Evolutionary conservation across 1,139 yeast genomes (phyloP).

Genomic region (Debaryomycetaceae sp.): DNA sequence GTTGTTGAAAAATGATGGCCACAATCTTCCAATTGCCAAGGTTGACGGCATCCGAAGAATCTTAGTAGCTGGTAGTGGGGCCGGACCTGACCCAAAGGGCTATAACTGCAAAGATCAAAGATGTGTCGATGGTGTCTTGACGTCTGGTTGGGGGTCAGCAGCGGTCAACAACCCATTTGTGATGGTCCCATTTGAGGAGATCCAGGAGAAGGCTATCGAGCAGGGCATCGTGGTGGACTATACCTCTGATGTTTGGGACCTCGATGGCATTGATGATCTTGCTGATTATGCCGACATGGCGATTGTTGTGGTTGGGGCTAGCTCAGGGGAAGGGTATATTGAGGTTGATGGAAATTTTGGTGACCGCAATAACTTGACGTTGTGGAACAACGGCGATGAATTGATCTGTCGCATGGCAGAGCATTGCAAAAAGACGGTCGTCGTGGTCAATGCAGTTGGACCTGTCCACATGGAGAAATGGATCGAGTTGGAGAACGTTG

Average conservation of each 20-base stretch:
- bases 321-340: conserved; percentile 58
- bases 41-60: conserved; percentile 39
- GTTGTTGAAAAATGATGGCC: conserved; percentile 47
- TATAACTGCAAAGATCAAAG: conserved; percentile 48
- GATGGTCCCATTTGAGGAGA: conserved; percentile 52
- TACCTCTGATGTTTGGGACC: conserved; percentile 39
- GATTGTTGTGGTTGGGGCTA: conserved; percentile 47
- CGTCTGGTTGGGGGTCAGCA: conserved; percentile 53
- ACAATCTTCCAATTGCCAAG: conserved; percentile 45
- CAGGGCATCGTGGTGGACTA: conserved; percentile 43
- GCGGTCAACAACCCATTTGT: conserved; percentile 51
- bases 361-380: conserved; percentile 51
- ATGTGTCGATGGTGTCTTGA: conserved; percentile 42
- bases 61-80: conserved; percentile 46
- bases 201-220: conserved; percentile 38
- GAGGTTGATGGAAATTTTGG: conserved; percentile 57
- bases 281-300: conserved; percentile 51
- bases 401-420: conserved; percentile 46
- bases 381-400: conserved; percentile 62
- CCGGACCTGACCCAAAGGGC: conserved; percentile 46
- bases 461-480: conserved; percentile 57
- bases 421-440: conserved; percentile 50
- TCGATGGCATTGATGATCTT: conserved; percentile 37
- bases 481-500: conserved; percentile 55
- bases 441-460: conserved; percentile 55